phyloP scores from a whole-genome alignment of 2,329 filamentous ascomycete genomes.

The Hypoxylon sp. region DNA sequence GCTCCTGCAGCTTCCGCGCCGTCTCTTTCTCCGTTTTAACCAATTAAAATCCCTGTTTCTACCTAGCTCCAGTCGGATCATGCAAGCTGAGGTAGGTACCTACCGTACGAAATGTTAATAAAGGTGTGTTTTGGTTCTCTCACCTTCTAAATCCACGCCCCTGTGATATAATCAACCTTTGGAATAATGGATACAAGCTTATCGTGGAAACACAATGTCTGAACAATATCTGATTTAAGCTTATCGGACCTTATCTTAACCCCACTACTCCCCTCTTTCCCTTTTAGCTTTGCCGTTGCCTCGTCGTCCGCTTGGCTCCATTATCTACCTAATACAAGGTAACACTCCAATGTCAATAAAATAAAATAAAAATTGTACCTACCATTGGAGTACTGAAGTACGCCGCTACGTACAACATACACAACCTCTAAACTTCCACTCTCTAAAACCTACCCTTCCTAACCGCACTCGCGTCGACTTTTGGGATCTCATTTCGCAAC shows the following conservation, averaged over 20 bases:
- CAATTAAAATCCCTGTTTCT: constrained; percentile 38
- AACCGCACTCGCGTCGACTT: not conserved
- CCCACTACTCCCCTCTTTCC: constrained; percentile 30
- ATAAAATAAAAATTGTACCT: constrained; percentile 32
- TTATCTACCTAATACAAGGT: constrained; percentile 3
- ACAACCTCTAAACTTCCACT: constrained; percentile 16
- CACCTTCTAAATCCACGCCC: constrained; percentile 28
- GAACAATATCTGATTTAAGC: constrained; percentile 25
- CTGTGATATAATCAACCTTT: not conserved
- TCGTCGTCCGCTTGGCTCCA: constrained; percentile 31
- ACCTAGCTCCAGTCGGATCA: constrained; percentile 25
- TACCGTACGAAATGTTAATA: too few relatives aligned
- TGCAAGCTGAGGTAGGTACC: constrained; percentile 29
- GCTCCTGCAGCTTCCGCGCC: constrained; percentile 42
- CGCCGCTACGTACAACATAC: constrained; percentile 13
- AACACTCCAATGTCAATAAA: constrained; percentile 42
- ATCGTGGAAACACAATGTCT: constrained; percentile 15
- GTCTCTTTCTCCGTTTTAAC: constrained; percentile 46
- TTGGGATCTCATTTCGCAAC: constrained; percentile 16
- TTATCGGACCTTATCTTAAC: constrained; percentile 21
- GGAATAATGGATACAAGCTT: constrained; percentile 8
- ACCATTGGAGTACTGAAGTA: constrained; percentile 4
- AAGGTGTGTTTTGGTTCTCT: constrained; percentile 24
- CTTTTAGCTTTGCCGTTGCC: constrained; percentile 34
- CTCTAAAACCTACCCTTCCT: constrained; percentile 1